Evolutionary conservation across 371 early-diverging fungal species (phyloP), one percentile per base, ranked within the genome.

Genomic region (Batkoa obscura): DNA sequence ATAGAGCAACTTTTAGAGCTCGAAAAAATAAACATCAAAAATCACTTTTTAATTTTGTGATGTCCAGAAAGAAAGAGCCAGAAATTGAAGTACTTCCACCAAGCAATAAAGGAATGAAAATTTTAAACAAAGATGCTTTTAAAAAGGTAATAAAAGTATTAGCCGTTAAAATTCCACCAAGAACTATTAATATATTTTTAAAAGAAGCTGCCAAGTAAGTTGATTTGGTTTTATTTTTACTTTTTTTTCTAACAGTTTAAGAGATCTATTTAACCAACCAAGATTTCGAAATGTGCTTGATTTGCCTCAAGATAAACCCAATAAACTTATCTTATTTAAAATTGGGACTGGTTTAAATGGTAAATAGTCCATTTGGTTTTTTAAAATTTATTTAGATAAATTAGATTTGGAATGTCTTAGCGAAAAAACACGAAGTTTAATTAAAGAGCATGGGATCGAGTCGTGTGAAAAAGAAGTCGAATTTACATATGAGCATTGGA

Each of bases 401-500:
- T 39, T 33, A 68, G 66, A 23, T 0, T 60, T 73, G 42, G 66
- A 66, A 8, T 66, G 70, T 52, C 62, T 80, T 13, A 68, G 76
- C 45, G 64, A 70, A 34, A 65, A 65, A 48, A 65, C 73, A 1
- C 62, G 64, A 31, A 64, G 68, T 33, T 59, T 75, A 15, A 72
- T 77, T 15, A 62, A 72, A 15, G 64, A 74, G 32, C 70, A 80
- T 55, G 69, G 64, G 0, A 60, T 73, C 36, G 76, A 70, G 0
- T 17, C 79, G 5, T 63, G 74, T 1, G 55, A 60, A 41, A 73
- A 86, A 55, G 57, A 69, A 3, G 57, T 90, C 5, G 68, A 70
- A 4, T 60, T 90, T 4, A 72, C 63, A 41, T 90, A 90, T 65
- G 78, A 78, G 39, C 76, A 84, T 60, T 90, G 88, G 88, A 72